Evolutionary conservation across 2,329 filamentous ascomycete species (phyloP).

Genomic region (Penicillium concentricum): DNA sequence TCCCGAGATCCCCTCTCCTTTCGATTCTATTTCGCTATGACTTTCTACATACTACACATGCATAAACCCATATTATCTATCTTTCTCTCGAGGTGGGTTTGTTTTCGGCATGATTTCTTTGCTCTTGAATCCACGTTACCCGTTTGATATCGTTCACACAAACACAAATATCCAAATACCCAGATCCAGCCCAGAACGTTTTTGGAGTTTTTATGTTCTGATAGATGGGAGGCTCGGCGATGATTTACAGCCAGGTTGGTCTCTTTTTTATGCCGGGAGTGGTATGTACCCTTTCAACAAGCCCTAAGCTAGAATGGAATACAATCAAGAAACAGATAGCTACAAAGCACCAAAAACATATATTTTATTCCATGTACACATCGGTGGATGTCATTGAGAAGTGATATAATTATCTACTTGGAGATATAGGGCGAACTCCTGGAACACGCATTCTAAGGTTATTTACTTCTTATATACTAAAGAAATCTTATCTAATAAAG

Average conservation of each 20-base stretch:
- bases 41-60: slow-evolving; percentile 13
- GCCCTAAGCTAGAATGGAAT: slow-evolving; percentile 9
- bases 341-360: slow-evolving; percentile 7
- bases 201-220: slow-evolving; percentile 9
- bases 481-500: too few relatives aligned
- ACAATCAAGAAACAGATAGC: slow-evolving; percentile 6
- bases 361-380: background rate
- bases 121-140: slow-evolving; percentile 2
- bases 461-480: too few relatives aligned
- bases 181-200: slow-evolving; percentile 14
- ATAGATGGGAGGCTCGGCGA: slow-evolving; percentile 21
- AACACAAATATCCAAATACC: slow-evolving; percentile 19
- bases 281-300: slow-evolving; percentile 2
- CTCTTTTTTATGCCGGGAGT: background rate
- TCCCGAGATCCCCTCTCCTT: background rate
- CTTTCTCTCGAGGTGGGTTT: background rate
- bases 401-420: too few relatives aligned
- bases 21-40: background rate
- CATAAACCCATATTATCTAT: slow-evolving; percentile 16
- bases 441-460: too few relatives aligned
- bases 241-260: slow-evolving; percentile 1
- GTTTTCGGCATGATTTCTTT: slow-evolving; percentile 6
- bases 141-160: slow-evolving; percentile 7
- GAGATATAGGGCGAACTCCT: too few relatives aligned
- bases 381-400: background rate